Percentiles rank a stretch among this genome's conserved stretches.
These are phyloP conservation scores for Tuctoria greenei DNA, from an alignment of 176 grass and related monocot genomes.

Conservation along the genomic window DNA sequence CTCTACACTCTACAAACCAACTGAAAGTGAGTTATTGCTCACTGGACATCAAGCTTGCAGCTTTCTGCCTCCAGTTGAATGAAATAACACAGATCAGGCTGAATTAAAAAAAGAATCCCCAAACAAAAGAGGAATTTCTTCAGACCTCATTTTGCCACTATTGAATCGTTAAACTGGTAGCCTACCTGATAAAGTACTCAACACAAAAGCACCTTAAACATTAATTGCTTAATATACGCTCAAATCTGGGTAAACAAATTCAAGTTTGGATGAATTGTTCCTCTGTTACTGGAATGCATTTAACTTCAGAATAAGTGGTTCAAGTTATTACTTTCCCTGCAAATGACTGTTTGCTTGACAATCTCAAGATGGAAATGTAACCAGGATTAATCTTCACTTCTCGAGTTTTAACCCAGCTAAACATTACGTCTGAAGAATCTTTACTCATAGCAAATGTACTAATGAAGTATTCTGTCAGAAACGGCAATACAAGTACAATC, in stretches of 20 bases:
- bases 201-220: not conserved
- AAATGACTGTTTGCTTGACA: conserved; percentile 52
- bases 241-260: too few relatives aligned
- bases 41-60: conserved; percentile 14
- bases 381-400: conserved; percentile 16
- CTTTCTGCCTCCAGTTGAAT: conserved; percentile 1
- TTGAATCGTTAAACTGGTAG: not conserved
- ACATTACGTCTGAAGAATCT: conserved; percentile 43
- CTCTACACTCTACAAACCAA: conserved; percentile 65
- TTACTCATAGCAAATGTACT: conserved; percentile 48
- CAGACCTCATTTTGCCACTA: not conserved
- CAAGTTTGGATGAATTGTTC: too few relatives aligned
- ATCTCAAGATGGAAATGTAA: conserved; percentile 73
- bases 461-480: conserved; percentile 43
- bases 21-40: conserved; percentile 60
- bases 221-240: too few relatives aligned
- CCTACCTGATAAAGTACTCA: not conserved
- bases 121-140: not conserved
- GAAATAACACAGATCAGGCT: conserved; percentile 4
- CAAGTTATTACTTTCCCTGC: conserved; percentile 35
- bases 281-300: not conserved
- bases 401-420: conserved; percentile 33
- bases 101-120: not conserved
- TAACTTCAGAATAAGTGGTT: not conserved
- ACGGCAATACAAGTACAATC: conserved; percentile 39